A percentile compares a stretch with the other conserved stretches of the same genome.
Evolutionary conservation across 2,329 filamentous ascomycete genomes (phyloP).

Genomic region (Fusarium bulbicola): DNA sequence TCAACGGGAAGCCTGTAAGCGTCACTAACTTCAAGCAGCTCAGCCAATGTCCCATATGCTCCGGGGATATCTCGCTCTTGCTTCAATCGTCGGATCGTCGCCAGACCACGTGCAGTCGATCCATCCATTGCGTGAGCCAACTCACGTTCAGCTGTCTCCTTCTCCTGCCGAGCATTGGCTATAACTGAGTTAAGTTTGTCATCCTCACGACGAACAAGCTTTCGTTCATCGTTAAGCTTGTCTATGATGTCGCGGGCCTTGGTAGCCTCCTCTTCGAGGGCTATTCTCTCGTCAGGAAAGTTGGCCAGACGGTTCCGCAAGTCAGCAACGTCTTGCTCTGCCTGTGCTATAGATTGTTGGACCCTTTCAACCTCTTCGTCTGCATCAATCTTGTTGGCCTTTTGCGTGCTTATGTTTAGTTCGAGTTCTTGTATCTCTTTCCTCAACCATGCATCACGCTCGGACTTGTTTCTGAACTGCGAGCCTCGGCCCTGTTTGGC

Average conservation of each 20-base stretch:
- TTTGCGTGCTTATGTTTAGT: conserved; percentile 78
- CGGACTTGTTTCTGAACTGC: conserved; percentile 86
- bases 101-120: conserved; percentile 84
- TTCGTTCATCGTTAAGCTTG: conserved; percentile 84
- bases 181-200: conserved; percentile 85
- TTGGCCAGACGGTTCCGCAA: conserved; percentile 80
- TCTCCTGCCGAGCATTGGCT: conserved; percentile 77
- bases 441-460: conserved; percentile 85
- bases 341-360: conserved; percentile 72
- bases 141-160: conserved; percentile 78
- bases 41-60: conserved; percentile 91
- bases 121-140: conserved; percentile 89
- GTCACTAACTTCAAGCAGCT: conserved; percentile 88
- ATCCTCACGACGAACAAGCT: conserved; percentile 87
- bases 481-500: conserved; percentile 91
- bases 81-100: conserved; percentile 86
- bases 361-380: conserved; percentile 82
- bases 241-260: conserved; percentile 82
- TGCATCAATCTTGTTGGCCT: conserved; percentile 84
- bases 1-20: conserved; percentile 89
- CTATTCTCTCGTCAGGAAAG: conserved; percentile 77
- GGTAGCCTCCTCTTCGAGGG: conserved; percentile 77
- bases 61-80: conserved; percentile 81
- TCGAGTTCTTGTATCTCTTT: conserved; percentile 84
- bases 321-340: conserved; percentile 77